These are phyloP conservation scores for Tolypocladium paradoxum DNA, from an alignment of 2,329 filamentous ascomycete genomes.

Conservation along the genomic window DNA sequence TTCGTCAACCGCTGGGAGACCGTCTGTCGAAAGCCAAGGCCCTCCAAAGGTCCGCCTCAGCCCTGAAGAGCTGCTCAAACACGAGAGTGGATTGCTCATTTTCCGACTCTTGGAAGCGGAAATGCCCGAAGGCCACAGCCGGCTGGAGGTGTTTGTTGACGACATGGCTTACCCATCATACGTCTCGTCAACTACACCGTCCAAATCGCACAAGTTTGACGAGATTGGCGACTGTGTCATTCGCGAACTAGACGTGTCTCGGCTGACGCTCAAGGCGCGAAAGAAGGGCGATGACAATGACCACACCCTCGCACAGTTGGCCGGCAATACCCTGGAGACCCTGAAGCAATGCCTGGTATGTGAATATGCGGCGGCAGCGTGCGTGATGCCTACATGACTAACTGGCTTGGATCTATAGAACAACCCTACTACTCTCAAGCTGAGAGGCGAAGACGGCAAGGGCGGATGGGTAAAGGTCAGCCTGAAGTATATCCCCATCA, in stretches of 20 bases:
- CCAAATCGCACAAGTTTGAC: conserved; percentile 62
- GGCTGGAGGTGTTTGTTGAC: conserved; percentile 84
- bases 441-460: conserved; percentile 69
- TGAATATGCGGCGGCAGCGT: conserved; percentile 8
- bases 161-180: conserved; percentile 92
- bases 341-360: conserved; percentile 77
- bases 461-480: conserved; percentile 77
- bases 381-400: background rate
- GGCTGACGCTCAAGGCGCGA: conserved; percentile 76
- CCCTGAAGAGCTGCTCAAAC: conserved; percentile 68
- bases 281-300: conserved; percentile 71
- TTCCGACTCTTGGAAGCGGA: conserved; percentile 91
- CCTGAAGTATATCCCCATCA: conserved; percentile 86
- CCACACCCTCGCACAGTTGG: conserved; percentile 68
- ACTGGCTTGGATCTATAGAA: conserved; percentile 42
- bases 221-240: conserved; percentile 95
- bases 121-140: conserved; percentile 62
- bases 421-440: conserved; percentile 71
- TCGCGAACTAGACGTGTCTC: conserved; percentile 93
- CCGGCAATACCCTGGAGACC: conserved; percentile 76
- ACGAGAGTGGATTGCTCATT: conserved; percentile 86
- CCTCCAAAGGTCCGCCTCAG: conserved; percentile 69
- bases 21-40: conserved; percentile 32
- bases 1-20: conserved; percentile 21
- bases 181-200: conserved; percentile 63